Conservation (phyloP, 352 stramenopile genomes). For the Phytopythium montanum region DNA sequence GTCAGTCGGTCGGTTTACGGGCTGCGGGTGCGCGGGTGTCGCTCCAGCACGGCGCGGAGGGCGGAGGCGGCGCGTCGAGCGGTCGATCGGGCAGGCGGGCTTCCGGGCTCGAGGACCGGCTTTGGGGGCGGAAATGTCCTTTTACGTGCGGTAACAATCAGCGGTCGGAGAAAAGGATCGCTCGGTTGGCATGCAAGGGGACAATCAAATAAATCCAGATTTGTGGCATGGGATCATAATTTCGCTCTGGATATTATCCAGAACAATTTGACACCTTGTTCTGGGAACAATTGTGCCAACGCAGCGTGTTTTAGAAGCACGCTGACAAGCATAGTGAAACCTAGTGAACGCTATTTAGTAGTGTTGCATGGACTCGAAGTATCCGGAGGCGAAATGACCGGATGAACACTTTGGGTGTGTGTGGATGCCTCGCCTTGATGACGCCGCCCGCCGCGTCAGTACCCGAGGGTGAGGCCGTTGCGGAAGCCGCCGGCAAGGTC, state of each 20-base stretch:
- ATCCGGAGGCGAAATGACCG: too few relatives aligned
- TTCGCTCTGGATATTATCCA: too few relatives aligned
- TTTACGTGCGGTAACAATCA: background rate
- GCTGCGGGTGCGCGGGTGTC: background rate
- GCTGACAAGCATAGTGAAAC: background rate
- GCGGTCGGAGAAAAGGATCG: background rate
- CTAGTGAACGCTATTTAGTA: background rate
- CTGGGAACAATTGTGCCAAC: too few relatives aligned
- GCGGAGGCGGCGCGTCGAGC: background rate
- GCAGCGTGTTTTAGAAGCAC: too few relatives aligned
- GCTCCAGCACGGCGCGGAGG: background rate
- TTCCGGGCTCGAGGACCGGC: background rate
- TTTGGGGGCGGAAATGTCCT: conserved; percentile 1
- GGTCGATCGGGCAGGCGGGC: too few relatives aligned
- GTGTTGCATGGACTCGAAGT: background rate
- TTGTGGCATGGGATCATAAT: too few relatives aligned
- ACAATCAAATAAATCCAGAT: too few relatives aligned
- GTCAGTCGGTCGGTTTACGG: background rate
- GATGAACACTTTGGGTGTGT: conserved; percentile 1
- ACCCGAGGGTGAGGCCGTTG: conserved; percentile 20
- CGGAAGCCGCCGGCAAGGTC: conserved; percentile 32
- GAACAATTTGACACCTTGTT: too few relatives aligned
- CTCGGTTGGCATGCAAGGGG: background rate
- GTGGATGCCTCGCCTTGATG: background rate
- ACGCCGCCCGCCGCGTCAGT: conserved; percentile 10